phyloP scores from a whole-genome alignment of 345 rosid genomes.

The Jatropha curcas region DNA sequence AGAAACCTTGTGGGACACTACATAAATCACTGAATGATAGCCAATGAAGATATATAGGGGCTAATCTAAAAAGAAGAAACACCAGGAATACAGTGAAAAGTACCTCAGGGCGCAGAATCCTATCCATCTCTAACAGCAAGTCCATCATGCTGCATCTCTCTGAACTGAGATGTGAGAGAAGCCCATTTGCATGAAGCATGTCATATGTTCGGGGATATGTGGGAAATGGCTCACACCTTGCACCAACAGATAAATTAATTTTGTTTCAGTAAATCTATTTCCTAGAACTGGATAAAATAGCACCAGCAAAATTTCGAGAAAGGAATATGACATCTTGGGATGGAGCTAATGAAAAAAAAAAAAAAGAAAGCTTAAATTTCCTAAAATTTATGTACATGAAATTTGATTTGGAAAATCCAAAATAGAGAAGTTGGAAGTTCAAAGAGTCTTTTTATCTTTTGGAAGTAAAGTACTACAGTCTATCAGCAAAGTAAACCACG shows the following conservation, averaged over 20 bases:
- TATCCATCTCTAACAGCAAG: slow-evolving; percentile 86
- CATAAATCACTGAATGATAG: background rate
- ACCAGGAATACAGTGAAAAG: background rate
- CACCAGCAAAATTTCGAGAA: background rate
- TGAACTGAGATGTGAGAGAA: slow-evolving; percentile 65
- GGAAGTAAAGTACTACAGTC: background rate
- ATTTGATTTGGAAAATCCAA: background rate
- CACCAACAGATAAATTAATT: slow-evolving; percentile 18
- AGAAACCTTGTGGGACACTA: background rate
- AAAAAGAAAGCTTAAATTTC: background rate
- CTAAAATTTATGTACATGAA: slow-evolving; percentile 2
- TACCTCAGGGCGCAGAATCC: slow-evolving; percentile 98
- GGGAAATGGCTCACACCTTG: slow-evolving; percentile 97
- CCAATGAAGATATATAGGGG: slow-evolving; percentile 7
- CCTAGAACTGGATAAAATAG: slow-evolving; percentile 11
- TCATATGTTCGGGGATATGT: slow-evolving; percentile 97
- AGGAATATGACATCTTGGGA: background rate
- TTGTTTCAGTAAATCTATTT: slow-evolving; percentile 5
- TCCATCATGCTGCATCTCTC: slow-evolving; percentile 74
- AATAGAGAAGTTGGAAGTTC: background rate
- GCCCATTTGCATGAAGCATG: slow-evolving; percentile 89
- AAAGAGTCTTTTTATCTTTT: background rate
- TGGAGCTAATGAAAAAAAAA: background rate
- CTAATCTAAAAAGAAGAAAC: no score
- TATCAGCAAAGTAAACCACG: background rate